phyloP scores from a whole-genome alignment of 2,329 filamentous ascomycete species.

The Diaporthe ampelina region DNA sequence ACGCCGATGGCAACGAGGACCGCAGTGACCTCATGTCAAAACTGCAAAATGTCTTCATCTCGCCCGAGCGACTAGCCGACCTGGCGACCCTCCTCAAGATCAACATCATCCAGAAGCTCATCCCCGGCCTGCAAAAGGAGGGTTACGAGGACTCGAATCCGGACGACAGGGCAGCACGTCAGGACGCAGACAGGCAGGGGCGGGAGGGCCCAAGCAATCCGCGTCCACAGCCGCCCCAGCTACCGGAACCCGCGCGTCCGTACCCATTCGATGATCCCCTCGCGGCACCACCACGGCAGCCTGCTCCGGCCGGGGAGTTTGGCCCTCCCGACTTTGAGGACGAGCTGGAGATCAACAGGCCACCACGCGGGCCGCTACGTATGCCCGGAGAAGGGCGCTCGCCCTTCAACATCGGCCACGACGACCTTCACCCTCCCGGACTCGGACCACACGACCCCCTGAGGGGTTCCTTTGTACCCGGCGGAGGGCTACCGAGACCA shows the following conservation, averaged over 20 bases:
- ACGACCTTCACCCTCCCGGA: constrained; percentile 89
- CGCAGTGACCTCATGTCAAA: constrained; percentile 62
- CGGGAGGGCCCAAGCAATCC: constrained; percentile 45
- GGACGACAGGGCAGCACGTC: constrained; percentile 56
- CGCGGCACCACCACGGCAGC: constrained; percentile 70
- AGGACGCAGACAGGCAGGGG: constrained; percentile 56
- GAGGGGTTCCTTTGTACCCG: constrained; percentile 71
- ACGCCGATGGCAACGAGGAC: constrained; percentile 60
- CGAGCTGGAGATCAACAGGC: constrained; percentile 85
- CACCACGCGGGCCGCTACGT: constrained; percentile 61
- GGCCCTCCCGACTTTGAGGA: constrained; percentile 94
- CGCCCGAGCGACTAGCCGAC: constrained; percentile 74
- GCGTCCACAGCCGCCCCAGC: constrained; percentile 59
- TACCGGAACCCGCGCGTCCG: constrained; percentile 74
- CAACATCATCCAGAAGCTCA: constrained; percentile 86
- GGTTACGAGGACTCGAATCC: constrained; percentile 76
- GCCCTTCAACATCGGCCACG: constrained; percentile 81
- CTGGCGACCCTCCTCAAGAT: constrained; percentile 81
- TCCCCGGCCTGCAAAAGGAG: constrained; percentile 82
- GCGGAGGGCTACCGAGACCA: constrained; percentile 69
- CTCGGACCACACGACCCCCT: constrained; percentile 89
- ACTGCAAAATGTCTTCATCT: constrained; percentile 79
- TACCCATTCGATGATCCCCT: constrained; percentile 72
- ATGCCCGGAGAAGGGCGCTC: constrained; percentile 58
- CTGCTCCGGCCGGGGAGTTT: constrained; percentile 80